A percentile compares a stretch with the other conserved stretches of the same genome.
Conservation (phyloP, 108 stramenopile species). For the Nitzschia inconspicua region DNA sequence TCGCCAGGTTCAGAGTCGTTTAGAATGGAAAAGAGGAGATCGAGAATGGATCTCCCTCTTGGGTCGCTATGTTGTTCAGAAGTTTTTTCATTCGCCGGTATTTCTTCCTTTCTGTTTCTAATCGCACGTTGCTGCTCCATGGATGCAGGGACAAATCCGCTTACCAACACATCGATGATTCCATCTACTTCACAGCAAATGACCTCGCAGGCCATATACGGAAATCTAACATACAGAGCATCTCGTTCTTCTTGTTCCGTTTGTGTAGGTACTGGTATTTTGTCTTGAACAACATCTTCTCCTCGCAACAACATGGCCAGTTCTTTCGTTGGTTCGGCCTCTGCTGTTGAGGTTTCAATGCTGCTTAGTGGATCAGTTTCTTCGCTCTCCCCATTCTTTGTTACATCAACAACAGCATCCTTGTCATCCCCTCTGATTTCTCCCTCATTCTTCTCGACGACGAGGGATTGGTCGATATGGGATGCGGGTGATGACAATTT, state of each 20-base stretch:
- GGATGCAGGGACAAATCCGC: conserved; percentile 49
- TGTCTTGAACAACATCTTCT: not conserved
- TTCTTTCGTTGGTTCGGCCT: not conserved
- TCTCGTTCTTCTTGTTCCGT: conserved; percentile 32
- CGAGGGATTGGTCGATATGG: not conserved
- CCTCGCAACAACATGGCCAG: not conserved
- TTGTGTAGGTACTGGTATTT: too few species aligned
- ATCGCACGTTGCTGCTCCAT: not conserved
- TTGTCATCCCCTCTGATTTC: conserved; percentile 4
- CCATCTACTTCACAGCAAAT: conserved; percentile 91
- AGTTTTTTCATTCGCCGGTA: not conserved
- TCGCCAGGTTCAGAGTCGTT: conserved; percentile 57
- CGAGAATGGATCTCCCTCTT: conserved; percentile 38
- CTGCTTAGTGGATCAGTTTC: not conserved
- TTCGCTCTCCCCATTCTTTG: not conserved
- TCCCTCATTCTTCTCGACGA: not conserved
- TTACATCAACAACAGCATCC: too few species aligned
- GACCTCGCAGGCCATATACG: conserved; percentile 97
- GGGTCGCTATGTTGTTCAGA: not conserved
- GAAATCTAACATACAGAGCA: conserved; percentile 63
- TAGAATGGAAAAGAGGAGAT: conserved; percentile 78
- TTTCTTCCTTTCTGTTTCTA: not conserved
- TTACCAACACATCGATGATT: conserved; percentile 74
- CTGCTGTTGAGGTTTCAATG: not conserved
- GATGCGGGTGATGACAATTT: not conserved